Base-by-base conservation (phyloP, 345 rosid species). In the Arabis alpina region DNA sequence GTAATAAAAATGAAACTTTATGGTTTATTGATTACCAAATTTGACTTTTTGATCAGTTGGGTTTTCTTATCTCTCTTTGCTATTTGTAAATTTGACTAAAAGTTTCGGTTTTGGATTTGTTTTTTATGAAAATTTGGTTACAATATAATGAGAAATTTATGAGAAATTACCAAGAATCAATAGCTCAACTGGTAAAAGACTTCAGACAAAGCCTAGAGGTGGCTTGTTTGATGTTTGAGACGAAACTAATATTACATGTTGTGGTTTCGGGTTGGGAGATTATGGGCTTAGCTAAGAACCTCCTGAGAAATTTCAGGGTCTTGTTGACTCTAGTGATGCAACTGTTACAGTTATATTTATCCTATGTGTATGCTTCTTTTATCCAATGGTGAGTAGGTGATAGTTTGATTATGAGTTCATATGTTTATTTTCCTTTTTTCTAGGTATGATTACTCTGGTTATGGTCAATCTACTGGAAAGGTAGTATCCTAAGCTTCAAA, bases 381-480 rank as follows among this genome's bases (percentile, higher is more conserved):
- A 1, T 19, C 1, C 23, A 19, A 19, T 19, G 23, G 23, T 19
- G 23, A 19, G 23, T 19, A 19, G 23, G 23, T 19, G 23, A 19
- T 19, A 19, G 23, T 19, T 19, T 19, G 23, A 19, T 19, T 19
- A 19, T 19, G 23, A 19, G 23, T 19, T 1, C 23, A 19, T 19
- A 19, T 19, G 23, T 19, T 19, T 19, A 19, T 19, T 19, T 19
- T 19, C 23, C 23, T 19, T 19, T 19, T 19, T 19, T 19, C 23
- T 19, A 19, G 98, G 83, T 91, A 91, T 59, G 98, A 93, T 76
- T 93, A 93, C 76, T 93, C 98, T 58, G 97, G 98, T 55, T 93
- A 93, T 61, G 98, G 98, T 57, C 97, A 83, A 66, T 93, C 98
- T 52, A 89, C 87, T 54, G 98, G 98, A 80, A 93, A 91, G 97